These are phyloP conservation scores for Beauveria medogensis DNA, from an alignment of 2,329 filamentous ascomycete genomes.

Conservation along the genomic window DNA sequence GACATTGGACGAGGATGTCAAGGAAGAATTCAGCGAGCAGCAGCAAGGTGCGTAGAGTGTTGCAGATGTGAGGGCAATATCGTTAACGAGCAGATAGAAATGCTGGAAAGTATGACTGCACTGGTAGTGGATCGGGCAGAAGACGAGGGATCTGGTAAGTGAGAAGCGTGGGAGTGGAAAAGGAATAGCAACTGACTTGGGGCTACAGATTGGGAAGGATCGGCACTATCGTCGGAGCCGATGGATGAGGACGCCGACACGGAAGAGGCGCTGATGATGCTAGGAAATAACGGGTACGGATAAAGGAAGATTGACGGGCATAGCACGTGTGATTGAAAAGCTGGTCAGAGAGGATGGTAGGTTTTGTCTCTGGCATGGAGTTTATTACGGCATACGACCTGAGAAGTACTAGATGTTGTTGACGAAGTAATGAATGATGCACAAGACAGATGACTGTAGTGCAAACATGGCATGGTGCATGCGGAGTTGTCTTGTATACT, in stretches of 20 bases:
- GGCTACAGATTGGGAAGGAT: constrained; percentile 46
- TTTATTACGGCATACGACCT: neutral
- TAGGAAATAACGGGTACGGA: neutral
- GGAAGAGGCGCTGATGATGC: neutral
- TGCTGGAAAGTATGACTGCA: constrained; percentile 41
- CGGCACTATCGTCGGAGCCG: constrained; percentile 45
- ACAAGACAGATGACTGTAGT: neutral
- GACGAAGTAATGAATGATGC: constrained; percentile 5
- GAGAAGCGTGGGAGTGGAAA: constrained; percentile 1
- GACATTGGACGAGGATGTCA: constrained; percentile 23
- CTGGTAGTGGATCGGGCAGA: constrained; percentile 51
- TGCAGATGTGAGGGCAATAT: no score
- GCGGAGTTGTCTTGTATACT: no score
- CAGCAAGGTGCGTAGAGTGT: constrained; percentile 20
- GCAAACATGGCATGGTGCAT: neutral
- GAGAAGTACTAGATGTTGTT: neutral
- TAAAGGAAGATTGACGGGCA: neutral
- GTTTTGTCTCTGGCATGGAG: neutral
- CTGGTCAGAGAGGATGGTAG: neutral
- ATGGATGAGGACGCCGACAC: constrained; percentile 27
- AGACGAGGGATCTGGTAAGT: constrained; percentile 53
- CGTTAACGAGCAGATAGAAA: constrained; percentile 19
- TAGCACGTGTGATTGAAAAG: neutral
- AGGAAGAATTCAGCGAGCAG: constrained; percentile 20
- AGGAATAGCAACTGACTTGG: neutral